Evolutionary conservation across 495 filamentous ascomycete genomes (phyloP).

Genomic region (Penicillium flavigenum): DNA sequence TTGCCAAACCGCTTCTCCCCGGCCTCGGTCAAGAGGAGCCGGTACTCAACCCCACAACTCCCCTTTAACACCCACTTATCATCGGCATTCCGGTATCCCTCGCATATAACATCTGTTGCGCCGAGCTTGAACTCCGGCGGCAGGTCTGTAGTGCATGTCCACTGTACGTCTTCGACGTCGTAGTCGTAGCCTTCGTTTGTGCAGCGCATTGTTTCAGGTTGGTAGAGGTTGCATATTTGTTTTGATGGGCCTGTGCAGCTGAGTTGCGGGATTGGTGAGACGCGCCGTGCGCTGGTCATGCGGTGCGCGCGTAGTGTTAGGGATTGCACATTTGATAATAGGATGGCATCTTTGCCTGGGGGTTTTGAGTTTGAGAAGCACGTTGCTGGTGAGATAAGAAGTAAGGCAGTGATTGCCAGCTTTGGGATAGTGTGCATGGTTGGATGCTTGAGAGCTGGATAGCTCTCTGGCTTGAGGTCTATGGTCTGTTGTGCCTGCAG

Average conservation of each 20-base stretch:
- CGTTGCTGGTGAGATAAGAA: slow-evolving; percentile 31
- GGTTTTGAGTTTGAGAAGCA: slow-evolving; percentile 30
- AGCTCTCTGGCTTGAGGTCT: not conserved
- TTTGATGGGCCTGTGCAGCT: slow-evolving; percentile 70
- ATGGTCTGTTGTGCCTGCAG: not conserved
- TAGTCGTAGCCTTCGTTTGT: slow-evolving; percentile 75
- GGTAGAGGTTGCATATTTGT: slow-evolving; percentile 58
- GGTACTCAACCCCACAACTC: slow-evolving; percentile 91
- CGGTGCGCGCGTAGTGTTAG: slow-evolving; percentile 68
- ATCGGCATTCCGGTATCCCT: slow-evolving; percentile 73
- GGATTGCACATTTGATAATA: slow-evolving; percentile 72
- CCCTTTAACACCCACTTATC: slow-evolving; percentile 86
- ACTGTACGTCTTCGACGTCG: slow-evolving; percentile 71
- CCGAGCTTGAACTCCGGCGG: slow-evolving; percentile 87
- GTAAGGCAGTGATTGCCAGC: slow-evolving; percentile 21
- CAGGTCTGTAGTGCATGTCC: slow-evolving; percentile 80
- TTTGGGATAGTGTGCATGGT: slow-evolving; percentile 10
- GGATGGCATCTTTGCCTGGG: slow-evolving; percentile 59
- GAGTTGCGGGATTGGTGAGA: slow-evolving; percentile 77
- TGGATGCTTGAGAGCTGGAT: not conserved
- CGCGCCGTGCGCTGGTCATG: slow-evolving; percentile 71
- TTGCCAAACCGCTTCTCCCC: slow-evolving; percentile 70
- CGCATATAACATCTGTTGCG: slow-evolving; percentile 86
- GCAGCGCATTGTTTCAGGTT: slow-evolving; percentile 82
- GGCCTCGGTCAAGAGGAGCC: slow-evolving; percentile 73